A percentile compares a stretch with the other conserved stretches of the same genome.
Evolutionary conservation across 2,329 filamentous ascomycete species (phyloP).

Genomic region (Pseudogymnoascus sp.): DNA sequence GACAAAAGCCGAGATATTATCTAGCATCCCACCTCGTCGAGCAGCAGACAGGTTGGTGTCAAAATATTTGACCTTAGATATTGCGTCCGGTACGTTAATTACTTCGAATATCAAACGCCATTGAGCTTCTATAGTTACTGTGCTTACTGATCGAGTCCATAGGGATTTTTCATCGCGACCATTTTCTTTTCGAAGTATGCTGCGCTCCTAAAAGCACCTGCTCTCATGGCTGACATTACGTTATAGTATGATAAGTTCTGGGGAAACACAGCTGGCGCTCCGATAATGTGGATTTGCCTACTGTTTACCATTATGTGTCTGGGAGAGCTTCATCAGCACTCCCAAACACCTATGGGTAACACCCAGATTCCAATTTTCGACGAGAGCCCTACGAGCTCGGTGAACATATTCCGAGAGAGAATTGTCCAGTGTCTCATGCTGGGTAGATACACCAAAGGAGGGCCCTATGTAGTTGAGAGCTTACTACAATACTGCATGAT

Average conservation of each 20-base stretch:
- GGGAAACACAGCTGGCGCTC: constrained; percentile 20
- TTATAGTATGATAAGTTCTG: constrained; percentile 28
- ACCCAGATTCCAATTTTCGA: constrained; percentile 23
- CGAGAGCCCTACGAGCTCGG: constrained; percentile 21
- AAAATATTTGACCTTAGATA: constrained; percentile 24
- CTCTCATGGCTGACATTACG: constrained; percentile 17
- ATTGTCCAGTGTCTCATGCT: constrained; percentile 27
- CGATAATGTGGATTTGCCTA: constrained; percentile 23
- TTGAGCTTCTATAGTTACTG: constrained; percentile 18
- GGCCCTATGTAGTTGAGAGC: constrained; percentile 25
- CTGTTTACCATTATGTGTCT: constrained; percentile 23
- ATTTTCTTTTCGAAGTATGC: constrained; percentile 26
- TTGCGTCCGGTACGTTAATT: constrained; percentile 22
- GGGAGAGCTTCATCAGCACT: constrained; percentile 13
- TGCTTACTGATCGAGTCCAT: constrained; percentile 16
- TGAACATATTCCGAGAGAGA: constrained; percentile 26
- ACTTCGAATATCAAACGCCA: constrained; percentile 16
- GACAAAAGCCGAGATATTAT: constrained; percentile 26
- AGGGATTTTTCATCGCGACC: constrained; percentile 25
- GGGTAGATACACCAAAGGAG: constrained; percentile 25
- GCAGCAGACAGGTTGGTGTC: constrained; percentile 25
- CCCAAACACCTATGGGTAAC: background rate
- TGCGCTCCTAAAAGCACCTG: constrained; percentile 13
- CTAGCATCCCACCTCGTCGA: constrained; percentile 24
- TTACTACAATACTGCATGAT: constrained; percentile 21